A percentile compares a stretch with the other conserved stretches of the same genome.
Evolutionary conservation across 208 protist species (phyloP).

Genomic region (Acanthamoeba culbertsoni): DNA sequence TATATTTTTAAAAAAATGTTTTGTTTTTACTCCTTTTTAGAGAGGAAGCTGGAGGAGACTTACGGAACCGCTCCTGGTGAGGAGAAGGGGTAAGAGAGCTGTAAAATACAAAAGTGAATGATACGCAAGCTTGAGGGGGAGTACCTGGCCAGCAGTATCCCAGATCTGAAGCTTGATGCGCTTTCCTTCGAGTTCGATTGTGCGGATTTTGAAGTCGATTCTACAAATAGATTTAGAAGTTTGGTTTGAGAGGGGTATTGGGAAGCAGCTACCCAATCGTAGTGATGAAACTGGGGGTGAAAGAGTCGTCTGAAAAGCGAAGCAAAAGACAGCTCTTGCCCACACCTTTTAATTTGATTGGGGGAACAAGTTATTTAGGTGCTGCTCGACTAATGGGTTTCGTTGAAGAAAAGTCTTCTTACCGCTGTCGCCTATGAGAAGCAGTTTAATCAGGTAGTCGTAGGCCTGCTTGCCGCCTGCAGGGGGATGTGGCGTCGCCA

Average conservation of each 20-base stretch:
- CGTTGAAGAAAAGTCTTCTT: no score
- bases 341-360: slow-evolving; percentile 63
- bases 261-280: slow-evolving; percentile 78
- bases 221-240: no score
- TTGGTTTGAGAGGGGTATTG: neutral
- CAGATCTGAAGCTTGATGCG: slow-evolving; percentile 97
- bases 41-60: neutral
- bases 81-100: no score
- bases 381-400: no score
- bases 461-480: neutral
- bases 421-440: slow-evolving; percentile 11
- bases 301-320: slow-evolving; percentile 91
- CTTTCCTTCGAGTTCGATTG: slow-evolving; percentile 95
- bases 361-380: no score
- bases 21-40: no score
- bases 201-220: slow-evolving; percentile 97
- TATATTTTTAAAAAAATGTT: neutral
- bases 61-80: slow-evolving; percentile 87
- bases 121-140: slow-evolving; percentile 23
- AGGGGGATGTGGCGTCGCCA: neutral
- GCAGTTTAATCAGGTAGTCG: slow-evolving; percentile 8
- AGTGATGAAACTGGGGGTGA: slow-evolving; percentile 90
- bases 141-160: slow-evolving; percentile 91
- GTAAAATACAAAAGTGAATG: neutral
- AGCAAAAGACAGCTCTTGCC: slow-evolving; percentile 90